phyloP scores from a whole-genome alignment of 306 rosid genomes.

The Dryas alaskensis region DNA sequence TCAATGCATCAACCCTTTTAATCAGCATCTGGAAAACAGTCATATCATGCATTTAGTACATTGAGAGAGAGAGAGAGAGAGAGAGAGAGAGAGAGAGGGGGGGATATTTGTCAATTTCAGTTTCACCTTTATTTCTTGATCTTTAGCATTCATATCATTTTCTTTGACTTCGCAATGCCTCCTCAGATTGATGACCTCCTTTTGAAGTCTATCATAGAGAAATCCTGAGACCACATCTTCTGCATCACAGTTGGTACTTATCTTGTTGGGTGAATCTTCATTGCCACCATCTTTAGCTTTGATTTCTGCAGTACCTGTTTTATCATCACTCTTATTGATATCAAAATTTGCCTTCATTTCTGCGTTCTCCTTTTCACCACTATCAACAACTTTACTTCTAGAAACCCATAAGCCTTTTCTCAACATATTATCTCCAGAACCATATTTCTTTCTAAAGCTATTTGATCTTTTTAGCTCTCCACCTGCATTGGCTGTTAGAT shows the following conservation, averaged over 20 bases:
- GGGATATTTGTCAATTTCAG: neutral
- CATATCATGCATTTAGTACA: conserved; percentile 24
- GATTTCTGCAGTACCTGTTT: conserved; percentile 27
- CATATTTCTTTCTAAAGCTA: conserved; percentile 39
- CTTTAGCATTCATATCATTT: conserved; percentile 47
- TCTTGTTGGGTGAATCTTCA: conserved; percentile 34
- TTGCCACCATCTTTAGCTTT: conserved; percentile 28
- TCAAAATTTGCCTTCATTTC: conserved; percentile 25
- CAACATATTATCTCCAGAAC: conserved; percentile 48
- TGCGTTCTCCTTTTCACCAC: conserved; percentile 58
- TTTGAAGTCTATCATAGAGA: conserved; percentile 82
- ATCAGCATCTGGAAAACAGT: conserved; percentile 52
- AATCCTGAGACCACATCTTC: conserved; percentile 81
- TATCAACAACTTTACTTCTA: conserved; percentile 62
- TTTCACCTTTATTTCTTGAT: conserved; percentile 82
- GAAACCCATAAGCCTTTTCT: conserved; percentile 74
- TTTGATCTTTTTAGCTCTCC: conserved; percentile 36
- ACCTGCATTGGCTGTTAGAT: conserved; percentile 32
- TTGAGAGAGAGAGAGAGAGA: neutral
- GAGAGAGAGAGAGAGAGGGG: neutral
- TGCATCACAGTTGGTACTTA: conserved; percentile 24
- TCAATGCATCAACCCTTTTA: conserved; percentile 76
- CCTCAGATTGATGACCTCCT: conserved; percentile 72
- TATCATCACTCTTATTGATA: conserved; percentile 21
- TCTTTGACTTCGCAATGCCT: conserved; percentile 66